phyloP scores from a whole-genome alignment of 129 eudicot species.

The Mikania micrantha region DNA sequence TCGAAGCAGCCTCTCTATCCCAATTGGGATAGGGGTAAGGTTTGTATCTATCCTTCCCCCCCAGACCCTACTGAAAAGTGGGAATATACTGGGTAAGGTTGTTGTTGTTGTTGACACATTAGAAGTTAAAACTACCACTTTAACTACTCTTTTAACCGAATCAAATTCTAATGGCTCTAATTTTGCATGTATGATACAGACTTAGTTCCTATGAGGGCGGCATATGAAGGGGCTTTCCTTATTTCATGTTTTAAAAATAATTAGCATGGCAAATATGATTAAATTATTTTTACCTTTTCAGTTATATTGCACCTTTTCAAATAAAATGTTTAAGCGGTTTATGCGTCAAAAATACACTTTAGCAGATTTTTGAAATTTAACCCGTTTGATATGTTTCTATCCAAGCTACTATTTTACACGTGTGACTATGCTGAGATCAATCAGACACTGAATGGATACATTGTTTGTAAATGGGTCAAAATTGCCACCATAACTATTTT shows the following conservation, averaged over 20 bases:
- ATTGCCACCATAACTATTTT: not conserved
- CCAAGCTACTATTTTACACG: not conserved
- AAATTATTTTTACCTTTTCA: not conserved
- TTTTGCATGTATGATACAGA: no score
- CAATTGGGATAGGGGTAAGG: no score
- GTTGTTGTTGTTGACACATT: no score
- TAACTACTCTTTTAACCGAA: not conserved
- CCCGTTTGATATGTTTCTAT: not conserved
- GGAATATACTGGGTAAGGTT: no score
- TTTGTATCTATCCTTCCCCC: no score
- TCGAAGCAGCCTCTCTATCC: no score
- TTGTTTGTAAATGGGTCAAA: not conserved
- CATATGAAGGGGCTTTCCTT: no score
- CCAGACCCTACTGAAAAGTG: no score
- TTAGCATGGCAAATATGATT: not conserved
- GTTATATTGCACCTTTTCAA: not conserved
- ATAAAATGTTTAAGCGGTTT: not conserved
- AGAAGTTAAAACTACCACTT: not conserved
- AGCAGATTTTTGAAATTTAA: not conserved
- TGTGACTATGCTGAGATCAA: not conserved
- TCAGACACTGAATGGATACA: not conserved
- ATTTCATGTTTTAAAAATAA: not conserved
- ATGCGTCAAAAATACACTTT: not conserved
- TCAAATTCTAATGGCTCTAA: no score
- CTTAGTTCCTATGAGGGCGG: not conserved